phyloP scores from a whole-genome alignment of 192 early-diverging fungal genomes.

The Gigaspora rosea region DNA sequence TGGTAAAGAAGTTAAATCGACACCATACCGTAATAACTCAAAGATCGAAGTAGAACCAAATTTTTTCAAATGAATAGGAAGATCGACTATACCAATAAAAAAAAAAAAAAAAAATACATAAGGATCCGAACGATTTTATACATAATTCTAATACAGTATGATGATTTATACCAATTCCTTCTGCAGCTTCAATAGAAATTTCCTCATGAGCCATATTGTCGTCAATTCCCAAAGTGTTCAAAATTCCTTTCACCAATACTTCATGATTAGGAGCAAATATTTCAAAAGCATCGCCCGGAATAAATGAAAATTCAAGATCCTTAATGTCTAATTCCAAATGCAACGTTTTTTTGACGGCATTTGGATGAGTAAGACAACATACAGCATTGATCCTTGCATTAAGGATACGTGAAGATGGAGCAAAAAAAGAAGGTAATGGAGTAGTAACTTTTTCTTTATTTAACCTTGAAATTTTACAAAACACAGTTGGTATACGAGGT shows the following conservation, averaged over 20 bases:
- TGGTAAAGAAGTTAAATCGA: slow-evolving; percentile 74
- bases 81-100: slow-evolving; percentile 29
- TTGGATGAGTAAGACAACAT: slow-evolving; percentile 60
- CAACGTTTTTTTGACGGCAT: slow-evolving; percentile 75
- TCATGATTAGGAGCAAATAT: slow-evolving; percentile 85
- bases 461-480: slow-evolving; percentile 43
- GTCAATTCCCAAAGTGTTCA: slow-evolving; percentile 59
- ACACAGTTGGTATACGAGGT: slow-evolving; percentile 53
- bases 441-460: slow-evolving; percentile 2
- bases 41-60: slow-evolving; percentile 48
- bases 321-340: slow-evolving; percentile 57
- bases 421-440: slow-evolving; percentile 46
- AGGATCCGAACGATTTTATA: background rate
- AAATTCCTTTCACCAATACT: slow-evolving; percentile 63
- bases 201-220: slow-evolving; percentile 41
- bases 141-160: background rate
- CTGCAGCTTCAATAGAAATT: background rate
- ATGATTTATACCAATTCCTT: slow-evolving; percentile 16
- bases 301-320: slow-evolving; percentile 45
- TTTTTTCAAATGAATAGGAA: slow-evolving; percentile 56
- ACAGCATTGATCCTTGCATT: slow-evolving; percentile 55
- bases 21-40: slow-evolving; percentile 71
- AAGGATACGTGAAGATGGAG: slow-evolving; percentile 49
- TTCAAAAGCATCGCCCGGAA: slow-evolving; percentile 86
- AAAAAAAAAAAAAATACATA: background rate